These are phyloP conservation scores for Colletotrichum sp. DNA, from an alignment of 2,329 filamentous ascomycete species.

Conservation along the genomic window DNA sequence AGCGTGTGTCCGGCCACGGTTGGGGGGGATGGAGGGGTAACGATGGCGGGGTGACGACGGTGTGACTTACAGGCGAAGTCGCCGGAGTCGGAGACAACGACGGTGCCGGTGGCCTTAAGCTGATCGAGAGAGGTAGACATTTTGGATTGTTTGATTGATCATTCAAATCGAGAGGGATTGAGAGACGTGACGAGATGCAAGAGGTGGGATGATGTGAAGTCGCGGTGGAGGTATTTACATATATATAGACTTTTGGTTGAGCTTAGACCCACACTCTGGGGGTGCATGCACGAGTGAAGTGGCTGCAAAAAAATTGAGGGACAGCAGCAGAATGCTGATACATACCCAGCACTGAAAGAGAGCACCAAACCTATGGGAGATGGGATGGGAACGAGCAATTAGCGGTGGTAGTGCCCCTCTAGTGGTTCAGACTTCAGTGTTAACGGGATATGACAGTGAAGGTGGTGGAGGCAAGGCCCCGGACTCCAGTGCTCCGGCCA, in stretches of 20 bases:
- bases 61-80: slow-evolving; percentile 76
- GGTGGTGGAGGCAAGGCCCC: neutral
- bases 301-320: neutral
- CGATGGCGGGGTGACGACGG: neutral
- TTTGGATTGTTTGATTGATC: slow-evolving; percentile 25
- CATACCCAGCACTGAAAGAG: neutral
- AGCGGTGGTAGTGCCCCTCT: neutral
- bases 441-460: neutral
- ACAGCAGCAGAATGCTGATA: neutral
- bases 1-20: neutral
- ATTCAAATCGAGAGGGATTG: neutral
- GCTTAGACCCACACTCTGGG: slow-evolving; percentile 6
- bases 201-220: slow-evolving; percentile 5
- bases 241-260: slow-evolving; percentile 12
- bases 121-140: slow-evolving; percentile 95
- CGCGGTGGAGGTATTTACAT: slow-evolving; percentile 13
- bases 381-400: neutral
- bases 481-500: neutral
- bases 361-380: neutral
- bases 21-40: neutral
- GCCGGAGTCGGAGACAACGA: slow-evolving; percentile 96
- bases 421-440: neutral
- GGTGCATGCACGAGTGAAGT: neutral
- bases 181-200: neutral
- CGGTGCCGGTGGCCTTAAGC: slow-evolving; percentile 95